Evolutionary conservation across 768 basidiomycete species (phyloP), one percentile per base, ranked within the genome.

Genomic region (Auricularia sp.): DNA sequence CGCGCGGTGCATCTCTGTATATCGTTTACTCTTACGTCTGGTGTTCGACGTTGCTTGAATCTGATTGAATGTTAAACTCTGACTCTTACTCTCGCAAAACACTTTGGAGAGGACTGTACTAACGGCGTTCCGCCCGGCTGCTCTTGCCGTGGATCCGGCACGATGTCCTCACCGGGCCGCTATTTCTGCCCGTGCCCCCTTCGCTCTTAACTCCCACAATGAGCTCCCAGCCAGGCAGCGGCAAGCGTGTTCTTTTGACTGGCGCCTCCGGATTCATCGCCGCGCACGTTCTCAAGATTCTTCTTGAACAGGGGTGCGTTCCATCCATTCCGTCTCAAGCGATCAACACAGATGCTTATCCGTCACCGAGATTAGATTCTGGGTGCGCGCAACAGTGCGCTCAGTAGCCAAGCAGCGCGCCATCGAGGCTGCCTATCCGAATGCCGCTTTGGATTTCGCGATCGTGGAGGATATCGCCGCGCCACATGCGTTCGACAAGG

Each of bases 381-480:
- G 47, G 47, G 21, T 39, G 56, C n/a, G 63, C 23, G 36, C 23
- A 16, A 60, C 59, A 12, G 23, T 59, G 11, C 56, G 56, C 56
- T 59, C 56, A 4, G 56, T 7, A 6, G 56, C 23, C 7, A 59
- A 59, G 34, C 23, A 23, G 21, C 11, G 14, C 14, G 56, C 56
- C 56, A 59, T 59, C 56, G 56, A 14, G 23, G 34, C 23, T 10
- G 56, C 23, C 7, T 59, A 59, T 29, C 34, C 56, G 10, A 18
- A 33, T 29, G 29, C 23, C 14, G 56, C 23, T 59, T 82, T 91
- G 67, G 84, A 87, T 67, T 72, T 85, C 51, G 82, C 82, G n/a
- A 74, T 90, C 33, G 88, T 93, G 0, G 79, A 83, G 60, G 90
- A 94, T 69, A 87, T 93, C 67, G 77, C 77, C 6, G 72, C 39